These are phyloP conservation scores for Auricularia auricula-judae DNA, from an alignment of 768 basidiomycete species.

Conservation along the genomic window DNA sequence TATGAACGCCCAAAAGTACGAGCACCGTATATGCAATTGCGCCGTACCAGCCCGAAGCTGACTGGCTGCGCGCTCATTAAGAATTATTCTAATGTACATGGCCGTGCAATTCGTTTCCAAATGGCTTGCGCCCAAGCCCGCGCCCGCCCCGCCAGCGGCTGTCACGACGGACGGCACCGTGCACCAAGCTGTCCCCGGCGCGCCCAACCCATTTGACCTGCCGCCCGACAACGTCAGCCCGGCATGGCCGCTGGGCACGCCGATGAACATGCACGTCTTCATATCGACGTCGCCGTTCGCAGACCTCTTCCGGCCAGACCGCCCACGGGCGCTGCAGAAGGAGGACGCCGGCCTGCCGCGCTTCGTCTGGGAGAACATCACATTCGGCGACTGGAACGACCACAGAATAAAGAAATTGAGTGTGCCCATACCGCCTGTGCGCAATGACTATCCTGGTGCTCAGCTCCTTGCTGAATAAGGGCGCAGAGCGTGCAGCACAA, in stretches of 20 bases:
- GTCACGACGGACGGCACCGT: neutral
- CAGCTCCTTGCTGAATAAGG: neutral
- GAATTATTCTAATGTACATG: neutral
- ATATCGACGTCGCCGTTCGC: conserved; percentile 55
- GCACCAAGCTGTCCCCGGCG: conserved; percentile 11
- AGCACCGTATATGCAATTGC: neutral
- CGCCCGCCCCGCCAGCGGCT: neutral
- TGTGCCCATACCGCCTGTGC: conserved; percentile 59
- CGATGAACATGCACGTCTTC: conserved; percentile 61
- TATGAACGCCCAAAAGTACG: neutral
- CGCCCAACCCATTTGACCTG: conserved; percentile 33
- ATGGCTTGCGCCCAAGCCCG: neutral
- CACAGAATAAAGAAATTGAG: conserved; percentile 42
- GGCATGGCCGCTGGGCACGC: conserved; percentile 51
- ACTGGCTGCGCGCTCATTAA: neutral
- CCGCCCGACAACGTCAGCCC: conserved; percentile 44
- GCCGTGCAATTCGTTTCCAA: neutral
- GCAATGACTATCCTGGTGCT: conserved; percentile 8
- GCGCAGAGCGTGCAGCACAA: conserved; percentile 64
- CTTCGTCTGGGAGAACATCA: conserved; percentile 66
- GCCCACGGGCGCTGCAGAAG: conserved; percentile 17
- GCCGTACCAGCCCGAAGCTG: neutral
- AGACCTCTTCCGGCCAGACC: conserved; percentile 45
- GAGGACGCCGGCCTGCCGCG: conserved; percentile 38
- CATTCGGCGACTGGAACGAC: conserved; percentile 67